Evolutionary conservation across 2,329 filamentous ascomycete genomes (phyloP), one percentile per base, ranked within the genome.

Genomic region (Ilyonectria destructans): DNA sequence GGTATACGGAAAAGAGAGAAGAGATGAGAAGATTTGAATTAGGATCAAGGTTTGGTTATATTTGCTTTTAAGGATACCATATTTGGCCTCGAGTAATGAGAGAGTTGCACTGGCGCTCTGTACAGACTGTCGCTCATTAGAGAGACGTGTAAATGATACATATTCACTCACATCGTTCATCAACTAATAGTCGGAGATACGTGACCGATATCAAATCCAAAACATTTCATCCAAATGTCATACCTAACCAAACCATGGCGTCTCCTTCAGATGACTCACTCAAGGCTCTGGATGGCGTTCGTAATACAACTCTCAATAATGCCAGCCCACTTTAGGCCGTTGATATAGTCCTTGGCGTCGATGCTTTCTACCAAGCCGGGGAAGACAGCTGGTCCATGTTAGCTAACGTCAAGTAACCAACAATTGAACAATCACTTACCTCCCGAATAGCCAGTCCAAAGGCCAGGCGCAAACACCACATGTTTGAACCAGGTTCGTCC

Each of bases 401-500:
- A 72, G 67, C n/a, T 17, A 6, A 7, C 23, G 7, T 26, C 15
- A 2, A 10, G 29, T 5, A 35, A 4, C 8, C 19, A 8, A n/a
- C 19, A 4, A 9, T 26, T 21, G 13, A 35, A 12, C 13, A 10
- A 6, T 56, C 15, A 82, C 87, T 81, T 76, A 91, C 89, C 88
- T 77, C 95, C 95, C 0, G 94, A 85, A 80, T 98, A 98, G 0
- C 95, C 95, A 0, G 94, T 97, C 94, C 95, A 97, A 55, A 96
- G 80, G 0, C 95, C 95, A 0, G 95, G 95, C 1, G 95, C 95
- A 81, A 97, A 98, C 1, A 98, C 92, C 2, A 97, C 92, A 77
- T 98, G 96, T 84, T 98, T 98, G 84, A 96, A 98, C 95, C 95
- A 98, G 26, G 85, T 84, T 67, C 96, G 85, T 1, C 90, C 90